A percentile compares a stretch with the other conserved stretches of the same genome.
Conservation (phyloP, 257 asterid species). For the Misopates orontium region DNA sequence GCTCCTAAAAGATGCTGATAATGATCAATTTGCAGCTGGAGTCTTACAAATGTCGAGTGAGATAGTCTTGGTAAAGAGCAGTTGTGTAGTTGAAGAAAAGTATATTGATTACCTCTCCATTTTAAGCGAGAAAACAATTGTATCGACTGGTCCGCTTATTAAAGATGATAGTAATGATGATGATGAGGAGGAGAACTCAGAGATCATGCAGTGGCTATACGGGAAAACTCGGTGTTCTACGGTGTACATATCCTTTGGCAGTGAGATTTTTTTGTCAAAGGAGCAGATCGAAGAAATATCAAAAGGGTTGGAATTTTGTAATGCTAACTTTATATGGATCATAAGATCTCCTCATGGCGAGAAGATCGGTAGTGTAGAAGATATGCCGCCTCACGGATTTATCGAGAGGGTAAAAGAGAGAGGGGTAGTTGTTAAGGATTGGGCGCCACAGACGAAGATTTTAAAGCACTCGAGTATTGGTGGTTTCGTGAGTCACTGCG, state of each 20-base stretch:
- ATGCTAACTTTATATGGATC: slow-evolving; percentile 40
- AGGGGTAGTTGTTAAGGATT: slow-evolving; percentile 12
- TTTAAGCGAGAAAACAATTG: slow-evolving; percentile 28
- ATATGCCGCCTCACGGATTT: slow-evolving; percentile 30
- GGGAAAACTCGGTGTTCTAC: slow-evolving; percentile 27
- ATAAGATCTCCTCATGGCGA: slow-evolving; percentile 37
- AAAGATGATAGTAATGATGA: neutral
- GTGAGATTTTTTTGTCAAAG: slow-evolving; percentile 33
- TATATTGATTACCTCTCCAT: slow-evolving; percentile 35
- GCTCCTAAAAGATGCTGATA: slow-evolving; percentile 5
- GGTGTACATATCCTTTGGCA: slow-evolving; percentile 41
- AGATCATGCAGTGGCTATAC: slow-evolving; percentile 34
- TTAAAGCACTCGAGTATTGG: slow-evolving; percentile 34
- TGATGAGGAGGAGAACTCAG: neutral
- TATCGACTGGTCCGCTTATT: slow-evolving; percentile 38
- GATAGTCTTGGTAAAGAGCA: slow-evolving; percentile 25
- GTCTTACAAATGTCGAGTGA: slow-evolving; percentile 20
- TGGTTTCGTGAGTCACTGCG: slow-evolving; percentile 41
- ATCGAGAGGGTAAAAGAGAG: slow-evolving; percentile 31
- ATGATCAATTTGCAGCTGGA: slow-evolving; percentile 14
- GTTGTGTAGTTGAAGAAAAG: slow-evolving; percentile 9
- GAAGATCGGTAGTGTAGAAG: neutral
- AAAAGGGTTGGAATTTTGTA: slow-evolving; percentile 26
- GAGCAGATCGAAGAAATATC: slow-evolving; percentile 33
- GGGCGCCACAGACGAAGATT: slow-evolving; percentile 38